A percentile compares a stretch with the other conserved stretches of the same genome.
These are phyloP conservation scores for Mortierella sp. DNA, from an alignment of 371 early-diverging fungal genomes.

Conservation along the genomic window DNA sequence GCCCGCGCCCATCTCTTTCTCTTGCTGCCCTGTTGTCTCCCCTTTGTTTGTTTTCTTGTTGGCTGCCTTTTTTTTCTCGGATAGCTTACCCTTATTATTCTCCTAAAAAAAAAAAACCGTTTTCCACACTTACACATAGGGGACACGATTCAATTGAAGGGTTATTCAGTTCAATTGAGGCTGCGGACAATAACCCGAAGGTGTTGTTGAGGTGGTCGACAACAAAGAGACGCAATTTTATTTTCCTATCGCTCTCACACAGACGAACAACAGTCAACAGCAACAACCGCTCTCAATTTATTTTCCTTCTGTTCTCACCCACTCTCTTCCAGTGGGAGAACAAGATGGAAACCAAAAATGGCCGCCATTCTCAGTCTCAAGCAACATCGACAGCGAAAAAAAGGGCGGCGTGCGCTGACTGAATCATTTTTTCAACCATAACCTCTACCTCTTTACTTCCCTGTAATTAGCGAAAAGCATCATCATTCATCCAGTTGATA, in stretches of 20 bases:
- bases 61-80: not conserved
- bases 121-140: not conserved
- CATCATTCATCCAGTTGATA: not conserved
- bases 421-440: not conserved
- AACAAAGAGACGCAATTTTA: not conserved
- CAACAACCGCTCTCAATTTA: slow-evolving; percentile 2
- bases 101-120: slow-evolving; percentile 1
- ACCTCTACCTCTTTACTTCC: not conserved
- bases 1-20: slow-evolving; percentile 16
- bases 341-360: slow-evolving; percentile 19
- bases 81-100: slow-evolving; percentile 14
- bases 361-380: not conserved
- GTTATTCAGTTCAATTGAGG: not conserved
- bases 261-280: not conserved
- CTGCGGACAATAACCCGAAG: slow-evolving; percentile 10
- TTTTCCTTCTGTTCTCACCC: not conserved
- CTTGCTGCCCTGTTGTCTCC: not conserved
- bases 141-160: not conserved
- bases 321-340: not conserved
- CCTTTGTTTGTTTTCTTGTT: not conserved
- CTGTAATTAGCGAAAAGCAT: not conserved
- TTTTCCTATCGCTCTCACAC: slow-evolving; percentile 12
- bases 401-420: slow-evolving; percentile 1
- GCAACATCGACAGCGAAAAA: not conserved
- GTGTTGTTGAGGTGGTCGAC: no score